These are phyloP conservation scores for Chaetomium sp. DNA, from an alignment of 2,329 filamentous ascomycete species.

Conservation along the genomic window DNA sequence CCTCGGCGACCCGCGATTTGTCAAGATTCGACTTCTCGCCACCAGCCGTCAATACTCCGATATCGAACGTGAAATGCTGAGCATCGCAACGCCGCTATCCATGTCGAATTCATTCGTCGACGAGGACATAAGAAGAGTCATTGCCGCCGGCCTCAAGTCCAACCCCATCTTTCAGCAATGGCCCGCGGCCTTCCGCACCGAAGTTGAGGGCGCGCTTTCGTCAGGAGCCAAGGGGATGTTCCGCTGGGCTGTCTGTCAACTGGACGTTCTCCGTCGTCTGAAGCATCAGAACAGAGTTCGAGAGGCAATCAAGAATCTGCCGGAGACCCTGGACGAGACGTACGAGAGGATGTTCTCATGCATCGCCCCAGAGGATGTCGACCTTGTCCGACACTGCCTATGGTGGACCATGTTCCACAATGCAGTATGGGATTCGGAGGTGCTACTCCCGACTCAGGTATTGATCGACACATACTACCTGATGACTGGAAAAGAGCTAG, in stretches of 20 bases:
- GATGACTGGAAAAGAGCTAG: too few relatives aligned
- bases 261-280: not conserved
- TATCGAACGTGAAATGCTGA: conserved; percentile 19
- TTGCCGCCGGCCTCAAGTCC: not conserved
- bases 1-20: conserved; percentile 20
- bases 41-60: conserved; percentile 28
- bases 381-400: too few relatives aligned
- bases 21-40: conserved; percentile 24
- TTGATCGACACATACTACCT: too few relatives aligned
- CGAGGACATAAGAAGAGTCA: conserved; percentile 20
- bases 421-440: too few relatives aligned
- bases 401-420: too few relatives aligned
- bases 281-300: not conserved
- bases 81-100: conserved; percentile 17
- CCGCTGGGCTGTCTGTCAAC: not conserved
- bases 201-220: not conserved
- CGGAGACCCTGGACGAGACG: not conserved
- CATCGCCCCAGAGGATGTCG: too few relatives aligned
- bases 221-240: not conserved
- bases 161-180: conserved; percentile 1
- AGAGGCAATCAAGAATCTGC: not conserved
- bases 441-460: too few relatives aligned
- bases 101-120: conserved; percentile 26
- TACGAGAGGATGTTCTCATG: not conserved
- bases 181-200: not conserved